Conservation (phyloP, 176 grass and related monocot species). For the Juncus inflexus region DNA sequence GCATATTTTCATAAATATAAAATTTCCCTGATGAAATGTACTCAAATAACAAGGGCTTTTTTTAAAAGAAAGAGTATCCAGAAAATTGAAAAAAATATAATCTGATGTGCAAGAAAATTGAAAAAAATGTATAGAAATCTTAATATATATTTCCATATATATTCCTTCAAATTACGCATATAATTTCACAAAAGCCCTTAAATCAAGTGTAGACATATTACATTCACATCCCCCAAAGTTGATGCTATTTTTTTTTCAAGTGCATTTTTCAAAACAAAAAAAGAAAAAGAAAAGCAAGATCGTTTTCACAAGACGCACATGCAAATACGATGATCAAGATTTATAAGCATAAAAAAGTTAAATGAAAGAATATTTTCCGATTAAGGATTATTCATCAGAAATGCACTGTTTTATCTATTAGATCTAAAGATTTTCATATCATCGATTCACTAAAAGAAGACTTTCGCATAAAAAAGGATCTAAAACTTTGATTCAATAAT, state of each 20-base stretch:
- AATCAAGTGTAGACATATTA: not conserved
- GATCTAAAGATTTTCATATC: constrained; percentile 5
- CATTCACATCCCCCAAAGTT: not conserved
- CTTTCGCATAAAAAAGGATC: not conserved
- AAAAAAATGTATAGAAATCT: not conserved
- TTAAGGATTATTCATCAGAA: not conserved
- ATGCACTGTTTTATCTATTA: not conserved
- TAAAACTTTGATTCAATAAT: not conserved
- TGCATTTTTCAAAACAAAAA: no score
- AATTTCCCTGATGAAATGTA: not conserved
- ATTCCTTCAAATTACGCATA: not conserved
- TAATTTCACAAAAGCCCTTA: not conserved
- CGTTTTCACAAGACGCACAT: not conserved
- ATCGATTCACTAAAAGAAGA: not conserved
- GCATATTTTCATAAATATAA: no score
- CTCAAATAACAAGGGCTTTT: not conserved
- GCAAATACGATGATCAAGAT: not conserved
- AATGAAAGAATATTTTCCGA: constrained; percentile 13
- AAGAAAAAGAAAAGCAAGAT: no score
- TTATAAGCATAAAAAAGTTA: not conserved
- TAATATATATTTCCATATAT: not conserved
- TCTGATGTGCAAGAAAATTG: not conserved
- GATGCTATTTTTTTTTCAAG: not conserved
- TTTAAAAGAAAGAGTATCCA: not conserved
- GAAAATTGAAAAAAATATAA: not conserved